phyloP scores from a whole-genome alignment of 768 basidiomycete species.

The Naganishia vishniacii region DNA sequence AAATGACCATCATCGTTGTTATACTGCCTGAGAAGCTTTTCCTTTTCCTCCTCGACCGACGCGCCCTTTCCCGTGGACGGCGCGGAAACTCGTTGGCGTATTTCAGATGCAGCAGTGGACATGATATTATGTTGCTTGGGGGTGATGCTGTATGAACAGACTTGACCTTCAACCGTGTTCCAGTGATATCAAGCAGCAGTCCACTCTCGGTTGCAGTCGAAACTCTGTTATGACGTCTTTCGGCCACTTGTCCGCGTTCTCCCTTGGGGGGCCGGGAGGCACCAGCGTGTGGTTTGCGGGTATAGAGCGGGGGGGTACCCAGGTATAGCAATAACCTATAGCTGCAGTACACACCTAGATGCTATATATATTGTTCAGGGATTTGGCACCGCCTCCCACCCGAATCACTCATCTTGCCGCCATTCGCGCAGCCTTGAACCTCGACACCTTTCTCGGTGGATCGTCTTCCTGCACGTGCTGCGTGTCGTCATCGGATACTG shows the following conservation, averaged over 20 bases:
- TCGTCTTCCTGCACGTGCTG: neutral
- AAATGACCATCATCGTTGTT: slow-evolving; percentile 91
- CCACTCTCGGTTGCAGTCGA: neutral
- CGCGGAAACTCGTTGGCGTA: neutral
- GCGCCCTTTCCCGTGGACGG: slow-evolving; percentile 31
- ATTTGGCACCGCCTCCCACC: too few relatives aligned
- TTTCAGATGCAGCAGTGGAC: slow-evolving; percentile 1
- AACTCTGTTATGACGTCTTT: neutral
- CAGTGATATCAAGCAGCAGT: neutral
- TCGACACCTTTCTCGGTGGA: slow-evolving; percentile 18
- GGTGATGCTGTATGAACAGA: neutral
- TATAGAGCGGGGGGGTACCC: too few relatives aligned
- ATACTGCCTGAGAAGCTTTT: slow-evolving; percentile 48
- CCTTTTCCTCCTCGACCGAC: slow-evolving; percentile 43
- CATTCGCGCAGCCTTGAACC: slow-evolving; percentile 26
- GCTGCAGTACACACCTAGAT: too few relatives aligned
- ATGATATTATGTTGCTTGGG: too few relatives aligned
- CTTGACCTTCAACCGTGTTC: too few relatives aligned
- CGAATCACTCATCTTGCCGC: neutral
- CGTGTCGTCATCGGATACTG: neutral
- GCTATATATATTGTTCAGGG: too few relatives aligned
- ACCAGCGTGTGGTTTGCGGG: too few relatives aligned
- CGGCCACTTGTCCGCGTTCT: too few relatives aligned
- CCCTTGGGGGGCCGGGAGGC: too few relatives aligned
- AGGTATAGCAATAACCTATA: too few relatives aligned